Base-by-base conservation (phyloP, 345 rosid genomes). In the Salix udensis region DNA sequence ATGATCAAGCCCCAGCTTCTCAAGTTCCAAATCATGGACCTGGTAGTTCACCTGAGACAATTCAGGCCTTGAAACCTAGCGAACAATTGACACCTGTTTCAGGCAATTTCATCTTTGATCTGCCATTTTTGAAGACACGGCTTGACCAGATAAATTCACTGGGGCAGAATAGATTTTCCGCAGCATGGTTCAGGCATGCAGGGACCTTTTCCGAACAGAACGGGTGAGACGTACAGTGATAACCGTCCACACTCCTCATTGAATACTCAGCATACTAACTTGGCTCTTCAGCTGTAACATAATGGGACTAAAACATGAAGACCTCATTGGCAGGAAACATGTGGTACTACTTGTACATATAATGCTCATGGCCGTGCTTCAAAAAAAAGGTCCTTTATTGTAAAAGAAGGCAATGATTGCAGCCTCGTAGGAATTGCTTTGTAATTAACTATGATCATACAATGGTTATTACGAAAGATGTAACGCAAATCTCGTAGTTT, bases 81-180 rank as follows among this genome's bases (percentile, higher is more conserved):
- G 80, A 79, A 65, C 18, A 52, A n/a, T 5, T 6, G 72, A 69
- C 55, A 26, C 40, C 55, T 16, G 67, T 28, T 68, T 74, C 85
- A 4, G 64, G 64, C 28, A 72, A 55, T 6, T 85, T 75, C 72
- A 84, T 70, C 14, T 87, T 88, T 24, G 84, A 83, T 79, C 78
- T 86, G 53, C 85, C 88, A 10, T 85, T 79, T 74, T 79, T 84
- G 23, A 78, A 75, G 78, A 78, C 79, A 40, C 75, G 68, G 70
- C 84, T 86, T 30, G 85, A 82, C 65, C 74, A 85, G 79, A 68
- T 84, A 65, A 85, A 77, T 15, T 67, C 70, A 2, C 6, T 67
- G 18, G 76, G 61, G 71, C 77, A 28, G 64, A 70, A 65, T 37
- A 81, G 70, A 65, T 60, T 50, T 50, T 11, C 58, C 28, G 46